phyloP scores from a whole-genome alignment of 805 yeast genomes.

The Cyberlindnera bimundalis region DNA sequence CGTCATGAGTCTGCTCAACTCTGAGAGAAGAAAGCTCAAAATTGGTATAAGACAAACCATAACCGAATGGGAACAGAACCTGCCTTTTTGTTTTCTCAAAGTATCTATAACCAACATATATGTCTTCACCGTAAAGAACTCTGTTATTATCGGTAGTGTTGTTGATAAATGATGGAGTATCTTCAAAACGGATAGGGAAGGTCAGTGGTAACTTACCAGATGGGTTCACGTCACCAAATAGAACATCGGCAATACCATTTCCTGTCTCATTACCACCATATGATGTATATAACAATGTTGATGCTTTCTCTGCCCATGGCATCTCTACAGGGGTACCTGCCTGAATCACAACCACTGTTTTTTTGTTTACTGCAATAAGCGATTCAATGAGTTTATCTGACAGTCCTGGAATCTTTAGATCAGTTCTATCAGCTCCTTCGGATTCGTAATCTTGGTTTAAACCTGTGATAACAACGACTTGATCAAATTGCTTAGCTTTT shows the following conservation, averaged over 20 bases:
- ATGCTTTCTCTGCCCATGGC: conserved; percentile 47
- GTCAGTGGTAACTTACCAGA: conserved; percentile 56
- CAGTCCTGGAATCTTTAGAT: conserved; percentile 48
- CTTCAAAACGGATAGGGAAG: conserved; percentile 48
- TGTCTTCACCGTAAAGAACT: conserved; percentile 61
- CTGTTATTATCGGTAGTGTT: conserved; percentile 49
- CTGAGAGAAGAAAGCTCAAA: conserved; percentile 40
- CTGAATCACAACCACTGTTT: conserved; percentile 52
- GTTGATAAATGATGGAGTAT: conserved; percentile 55
- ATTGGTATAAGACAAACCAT: conserved; percentile 57
- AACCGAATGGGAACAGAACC: conserved; percentile 54
- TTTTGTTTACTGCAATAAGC: conserved; percentile 44
- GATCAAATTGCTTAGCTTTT: conserved; percentile 45
- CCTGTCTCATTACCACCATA: conserved; percentile 59
- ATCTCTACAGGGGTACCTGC: conserved; percentile 60
- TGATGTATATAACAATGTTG: conserved; percentile 49
- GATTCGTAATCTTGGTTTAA: conserved; percentile 54
- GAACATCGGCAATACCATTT: conserved; percentile 55
- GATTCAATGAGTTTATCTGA: conserved; percentile 44
- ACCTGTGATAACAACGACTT: conserved; percentile 51
- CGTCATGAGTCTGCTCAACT: conserved; percentile 26
- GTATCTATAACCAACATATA: conserved; percentile 57
- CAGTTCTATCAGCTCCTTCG: conserved; percentile 54
- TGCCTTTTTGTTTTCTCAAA: conserved; percentile 50
- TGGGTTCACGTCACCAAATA: conserved; percentile 54